Conservation (phyloP, 139 green algal genomes). For the Chlorella sp. region DNA sequence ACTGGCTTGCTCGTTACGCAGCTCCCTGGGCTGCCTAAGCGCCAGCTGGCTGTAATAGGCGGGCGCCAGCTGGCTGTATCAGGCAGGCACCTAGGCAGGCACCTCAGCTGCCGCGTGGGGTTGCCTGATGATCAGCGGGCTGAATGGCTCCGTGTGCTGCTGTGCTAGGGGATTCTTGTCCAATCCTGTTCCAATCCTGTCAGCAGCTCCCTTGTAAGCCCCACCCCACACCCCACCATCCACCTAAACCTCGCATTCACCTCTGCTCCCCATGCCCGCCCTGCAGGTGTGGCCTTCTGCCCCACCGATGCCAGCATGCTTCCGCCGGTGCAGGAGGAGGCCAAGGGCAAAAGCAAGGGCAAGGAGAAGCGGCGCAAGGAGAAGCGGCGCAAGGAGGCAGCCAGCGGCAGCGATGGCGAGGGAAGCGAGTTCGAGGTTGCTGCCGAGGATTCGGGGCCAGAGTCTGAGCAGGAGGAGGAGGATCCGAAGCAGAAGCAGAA, state of each 20-base stretch:
- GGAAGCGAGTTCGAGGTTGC: not conserved
- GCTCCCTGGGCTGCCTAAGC: not conserved
- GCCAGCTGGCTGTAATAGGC: not conserved
- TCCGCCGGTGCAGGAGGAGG: not conserved
- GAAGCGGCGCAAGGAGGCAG: constrained; percentile 8
- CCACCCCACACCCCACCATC: too few relatives aligned
- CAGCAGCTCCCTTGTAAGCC: too few relatives aligned
- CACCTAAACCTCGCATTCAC: too few relatives aligned
- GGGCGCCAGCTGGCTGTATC: too few relatives aligned
- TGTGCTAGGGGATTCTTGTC: too few relatives aligned
- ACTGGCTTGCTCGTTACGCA: too few relatives aligned
- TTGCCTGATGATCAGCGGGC: too few relatives aligned
- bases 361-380: constrained; percentile 19
- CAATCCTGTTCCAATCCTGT: too few relatives aligned
- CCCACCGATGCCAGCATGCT: constrained; percentile 36
- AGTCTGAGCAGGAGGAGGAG: not conserved
- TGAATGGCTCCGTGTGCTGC: too few relatives aligned
- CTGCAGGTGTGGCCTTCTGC: constrained; percentile 24
- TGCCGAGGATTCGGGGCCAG: not conserved
- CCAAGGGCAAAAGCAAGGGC: not conserved
- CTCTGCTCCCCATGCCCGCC: not conserved
- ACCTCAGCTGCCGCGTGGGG: too few relatives aligned
- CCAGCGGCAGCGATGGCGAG: not conserved
- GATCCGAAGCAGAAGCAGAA: not conserved
- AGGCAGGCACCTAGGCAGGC: too few relatives aligned